These are phyloP conservation scores for Trypanosoma boissoni DNA, from an alignment of 208 protist genomes.

Conservation along the genomic window DNA sequence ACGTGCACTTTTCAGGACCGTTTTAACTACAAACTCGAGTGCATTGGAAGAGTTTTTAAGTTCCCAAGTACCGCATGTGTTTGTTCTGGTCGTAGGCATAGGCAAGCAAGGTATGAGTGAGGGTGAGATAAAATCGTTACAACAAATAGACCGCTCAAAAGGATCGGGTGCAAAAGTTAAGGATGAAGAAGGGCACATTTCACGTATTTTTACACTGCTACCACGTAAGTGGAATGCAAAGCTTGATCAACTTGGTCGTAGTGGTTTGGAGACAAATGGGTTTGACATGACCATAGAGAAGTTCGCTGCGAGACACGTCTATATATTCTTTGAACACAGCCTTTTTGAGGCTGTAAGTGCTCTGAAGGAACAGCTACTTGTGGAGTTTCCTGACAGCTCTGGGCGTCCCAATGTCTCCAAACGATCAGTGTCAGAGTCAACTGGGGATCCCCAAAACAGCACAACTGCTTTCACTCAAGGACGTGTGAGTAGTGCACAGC, in stretches of 20 bases:
- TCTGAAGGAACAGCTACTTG: too few species aligned
- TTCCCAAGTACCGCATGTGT: constrained; percentile 1
- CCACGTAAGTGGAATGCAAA: constrained; percentile 9
- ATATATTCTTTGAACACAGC: too few species aligned
- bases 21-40: constrained; percentile 5
- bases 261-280: not conserved
- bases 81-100: constrained; percentile 1
- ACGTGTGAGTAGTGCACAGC: too few species aligned
- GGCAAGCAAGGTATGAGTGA: not conserved
- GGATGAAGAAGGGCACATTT: not conserved
- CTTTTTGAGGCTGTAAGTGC: too few species aligned
- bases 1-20: not conserved
- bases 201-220: constrained; percentile 4
- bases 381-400: too few species aligned
- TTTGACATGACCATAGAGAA: not conserved
- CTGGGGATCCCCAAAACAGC: too few species aligned
- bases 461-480: too few species aligned
- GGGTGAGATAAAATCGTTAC: not conserved
- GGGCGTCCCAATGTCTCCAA: too few species aligned
- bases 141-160: not conserved
- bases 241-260: not conserved
- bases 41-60: constrained; percentile 6
- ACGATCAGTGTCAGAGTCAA: too few species aligned
- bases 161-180: not conserved
- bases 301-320: constrained; percentile 6